Evolutionary conservation across 2,329 filamentous ascomycete species (phyloP).

Genomic region (Cladobotryum protrusum): DNA sequence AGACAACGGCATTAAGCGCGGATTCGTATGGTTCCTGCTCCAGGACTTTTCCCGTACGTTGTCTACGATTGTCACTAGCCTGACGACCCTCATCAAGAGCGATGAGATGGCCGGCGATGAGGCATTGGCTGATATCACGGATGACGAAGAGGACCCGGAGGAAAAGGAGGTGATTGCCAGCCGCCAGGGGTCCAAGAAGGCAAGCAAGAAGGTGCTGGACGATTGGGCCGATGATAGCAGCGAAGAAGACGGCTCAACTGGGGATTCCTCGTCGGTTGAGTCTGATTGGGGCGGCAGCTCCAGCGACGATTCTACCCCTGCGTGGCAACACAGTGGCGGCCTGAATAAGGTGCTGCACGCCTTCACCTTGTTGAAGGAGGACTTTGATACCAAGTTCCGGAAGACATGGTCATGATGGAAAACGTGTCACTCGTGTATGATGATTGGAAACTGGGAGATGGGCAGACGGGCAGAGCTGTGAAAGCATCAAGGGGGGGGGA

Average conservation of each 20-base stretch:
- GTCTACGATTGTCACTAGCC: constrained; percentile 64
- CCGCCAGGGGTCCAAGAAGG: constrained; percentile 32
- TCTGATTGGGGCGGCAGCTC: constrained; percentile 12
- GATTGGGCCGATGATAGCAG: background rate
- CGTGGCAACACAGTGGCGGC: constrained; percentile 36
- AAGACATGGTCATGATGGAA: constrained; percentile 45
- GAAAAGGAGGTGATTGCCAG: constrained; percentile 35
- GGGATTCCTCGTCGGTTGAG: background rate
- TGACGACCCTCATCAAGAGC: constrained; percentile 46
- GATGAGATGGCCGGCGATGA: constrained; percentile 24
- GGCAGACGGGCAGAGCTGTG: no score
- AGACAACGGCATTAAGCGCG: constrained; percentile 59
- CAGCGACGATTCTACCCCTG: background rate
- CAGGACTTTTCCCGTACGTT: constrained; percentile 54
- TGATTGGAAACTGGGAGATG: no score
- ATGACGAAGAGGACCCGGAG: constrained; percentile 37
- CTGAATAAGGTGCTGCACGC: constrained; percentile 52
- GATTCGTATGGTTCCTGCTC: constrained; percentile 66
- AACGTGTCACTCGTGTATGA: no score
- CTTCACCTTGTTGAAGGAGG: constrained; percentile 49
- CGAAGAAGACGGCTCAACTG: background rate
- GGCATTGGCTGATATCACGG: constrained; percentile 38
- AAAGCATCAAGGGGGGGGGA: no score
- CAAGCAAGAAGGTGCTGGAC: background rate
- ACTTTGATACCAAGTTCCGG: constrained; percentile 59